A percentile compares a stretch with the other conserved stretches of the same genome.
phyloP scores from a whole-genome alignment of 1,139 yeast species.

The Pneumocystis murina region DNA sequence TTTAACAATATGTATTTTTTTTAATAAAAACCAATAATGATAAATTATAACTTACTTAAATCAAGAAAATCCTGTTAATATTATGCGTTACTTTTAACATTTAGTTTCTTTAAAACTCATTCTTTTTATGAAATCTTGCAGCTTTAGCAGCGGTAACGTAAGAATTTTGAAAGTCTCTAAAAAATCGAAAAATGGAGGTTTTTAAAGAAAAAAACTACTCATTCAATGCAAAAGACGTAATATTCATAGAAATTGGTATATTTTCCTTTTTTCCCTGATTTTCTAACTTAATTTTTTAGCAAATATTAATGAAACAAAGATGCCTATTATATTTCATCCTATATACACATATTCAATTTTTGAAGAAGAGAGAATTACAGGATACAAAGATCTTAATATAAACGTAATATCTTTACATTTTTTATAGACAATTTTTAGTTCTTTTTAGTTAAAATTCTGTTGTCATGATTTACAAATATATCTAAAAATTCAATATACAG shows the following conservation, averaged over 20 bases:
- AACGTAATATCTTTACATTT: conserved; percentile 8
- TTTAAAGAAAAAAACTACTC: neutral
- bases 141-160: neutral
- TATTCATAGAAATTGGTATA: neutral
- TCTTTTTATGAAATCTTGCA: too few relatives aligned
- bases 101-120: too few relatives aligned
- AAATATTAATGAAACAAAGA: neutral
- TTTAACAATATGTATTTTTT: too few relatives aligned
- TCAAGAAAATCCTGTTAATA: too few relatives aligned
- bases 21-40: too few relatives aligned
- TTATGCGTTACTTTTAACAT: too few relatives aligned
- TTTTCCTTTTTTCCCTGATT: neutral
- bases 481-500: conserved; percentile 40
- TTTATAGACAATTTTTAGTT: neutral
- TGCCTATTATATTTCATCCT: conserved; percentile 31
- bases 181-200: neutral
- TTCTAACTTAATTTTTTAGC: neutral
- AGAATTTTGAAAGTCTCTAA: neutral
- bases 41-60: too few relatives aligned
- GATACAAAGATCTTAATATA: conserved; percentile 51
- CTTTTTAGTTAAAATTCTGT: conserved; percentile 36
- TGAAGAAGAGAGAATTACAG: conserved; percentile 78
- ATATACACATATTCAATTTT: conserved; percentile 79
- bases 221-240: neutral
- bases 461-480: conserved; percentile 40